Evolutionary conservation across 2,329 filamentous ascomycete species (phyloP).

Genomic region (Neonectria magnoliae): DNA sequence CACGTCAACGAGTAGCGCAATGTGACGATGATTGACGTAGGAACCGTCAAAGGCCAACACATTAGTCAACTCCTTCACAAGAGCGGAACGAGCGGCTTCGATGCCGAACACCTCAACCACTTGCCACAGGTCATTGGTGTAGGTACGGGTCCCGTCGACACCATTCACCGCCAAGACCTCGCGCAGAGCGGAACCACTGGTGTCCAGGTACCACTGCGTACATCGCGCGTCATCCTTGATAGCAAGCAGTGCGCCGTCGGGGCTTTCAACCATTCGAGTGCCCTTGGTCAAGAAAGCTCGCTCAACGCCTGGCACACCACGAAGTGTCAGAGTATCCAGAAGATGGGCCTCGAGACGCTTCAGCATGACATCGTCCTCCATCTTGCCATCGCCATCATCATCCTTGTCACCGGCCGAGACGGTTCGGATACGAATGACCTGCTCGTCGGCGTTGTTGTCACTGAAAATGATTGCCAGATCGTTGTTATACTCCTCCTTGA

Average conservation of each 20-base stretch:
- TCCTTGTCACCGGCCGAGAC: constrained; percentile 74
- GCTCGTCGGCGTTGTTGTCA: constrained; percentile 96
- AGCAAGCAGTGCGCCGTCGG: constrained; percentile 78
- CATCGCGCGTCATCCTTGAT: constrained; percentile 79
- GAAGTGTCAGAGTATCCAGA: constrained; percentile 88
- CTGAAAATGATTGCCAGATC: constrained; percentile 95
- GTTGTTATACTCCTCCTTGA: constrained; percentile 87
- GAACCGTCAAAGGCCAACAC: constrained; percentile 99
- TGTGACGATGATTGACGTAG: constrained; percentile 98
- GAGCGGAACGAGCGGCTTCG: constrained; percentile 86
- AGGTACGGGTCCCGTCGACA: constrained; percentile 86
- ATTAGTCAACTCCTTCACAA: constrained; percentile 88
- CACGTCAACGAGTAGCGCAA: constrained; percentile 93
- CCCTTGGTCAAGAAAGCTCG: constrained; percentile 93
- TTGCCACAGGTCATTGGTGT: constrained; percentile 96
- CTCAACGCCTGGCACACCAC: constrained; percentile 88
- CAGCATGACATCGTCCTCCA: constrained; percentile 90
- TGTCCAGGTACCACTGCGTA: constrained; percentile 96
- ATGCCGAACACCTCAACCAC: constrained; percentile 96
- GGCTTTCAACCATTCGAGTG: constrained; percentile 70
- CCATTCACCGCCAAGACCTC: constrained; percentile 87
- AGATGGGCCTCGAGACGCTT: constrained; percentile 93
- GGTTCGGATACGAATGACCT: constrained; percentile 91
- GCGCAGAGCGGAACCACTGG: constrained; percentile 86
- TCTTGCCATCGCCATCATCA: constrained; percentile 68